Conservation (phyloP, 2,329 filamentous ascomycete species). For the Elsinoe australis region DNA sequence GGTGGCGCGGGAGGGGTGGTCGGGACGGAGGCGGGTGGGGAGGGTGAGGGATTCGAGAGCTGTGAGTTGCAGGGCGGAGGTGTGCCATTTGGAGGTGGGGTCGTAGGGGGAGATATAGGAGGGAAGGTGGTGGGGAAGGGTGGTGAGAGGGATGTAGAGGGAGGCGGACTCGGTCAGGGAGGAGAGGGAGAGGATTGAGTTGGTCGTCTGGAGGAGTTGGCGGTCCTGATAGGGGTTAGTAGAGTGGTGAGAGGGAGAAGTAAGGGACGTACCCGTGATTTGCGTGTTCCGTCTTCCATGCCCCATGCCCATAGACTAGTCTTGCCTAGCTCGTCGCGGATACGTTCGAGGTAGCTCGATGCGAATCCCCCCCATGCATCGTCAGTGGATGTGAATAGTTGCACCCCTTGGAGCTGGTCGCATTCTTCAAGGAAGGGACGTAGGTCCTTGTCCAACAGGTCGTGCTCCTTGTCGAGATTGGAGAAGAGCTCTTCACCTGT, state of each 20-base stretch:
- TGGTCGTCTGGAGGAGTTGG: constrained; percentile 58
- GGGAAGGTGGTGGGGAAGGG: constrained; percentile 52
- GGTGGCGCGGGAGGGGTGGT: constrained; percentile 39
- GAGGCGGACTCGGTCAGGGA: constrained; percentile 64
- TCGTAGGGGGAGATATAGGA: constrained; percentile 52
- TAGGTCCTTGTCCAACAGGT: constrained; percentile 83
- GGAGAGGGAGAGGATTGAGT: constrained; percentile 64
- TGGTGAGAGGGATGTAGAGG: constrained; percentile 66
- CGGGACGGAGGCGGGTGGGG: constrained; percentile 59
- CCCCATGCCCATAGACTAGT: constrained; percentile 82
- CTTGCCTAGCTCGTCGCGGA: constrained; percentile 89
- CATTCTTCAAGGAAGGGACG: constrained; percentile 86
- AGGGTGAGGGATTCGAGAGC: constrained; percentile 73
- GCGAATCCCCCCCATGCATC: constrained; percentile 46
- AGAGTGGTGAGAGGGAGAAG: constrained; percentile 15
- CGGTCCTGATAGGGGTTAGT: constrained; percentile 44
- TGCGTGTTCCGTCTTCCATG: constrained; percentile 51
- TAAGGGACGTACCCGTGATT: constrained; percentile 19
- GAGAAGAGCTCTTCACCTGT: constrained; percentile 65
- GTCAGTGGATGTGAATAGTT: constrained; percentile 50
- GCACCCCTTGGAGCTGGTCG: constrained; percentile 82
- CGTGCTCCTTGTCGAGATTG: constrained; percentile 56
- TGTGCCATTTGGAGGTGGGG: constrained; percentile 64
- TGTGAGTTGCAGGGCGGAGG: constrained; percentile 65
- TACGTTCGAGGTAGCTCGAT: constrained; percentile 47